Percentiles rank a stretch among this genome's conserved stretches.
phyloP scores from a whole-genome alignment of 164 flowering plant species.

The Litsea cubeba region DNA sequence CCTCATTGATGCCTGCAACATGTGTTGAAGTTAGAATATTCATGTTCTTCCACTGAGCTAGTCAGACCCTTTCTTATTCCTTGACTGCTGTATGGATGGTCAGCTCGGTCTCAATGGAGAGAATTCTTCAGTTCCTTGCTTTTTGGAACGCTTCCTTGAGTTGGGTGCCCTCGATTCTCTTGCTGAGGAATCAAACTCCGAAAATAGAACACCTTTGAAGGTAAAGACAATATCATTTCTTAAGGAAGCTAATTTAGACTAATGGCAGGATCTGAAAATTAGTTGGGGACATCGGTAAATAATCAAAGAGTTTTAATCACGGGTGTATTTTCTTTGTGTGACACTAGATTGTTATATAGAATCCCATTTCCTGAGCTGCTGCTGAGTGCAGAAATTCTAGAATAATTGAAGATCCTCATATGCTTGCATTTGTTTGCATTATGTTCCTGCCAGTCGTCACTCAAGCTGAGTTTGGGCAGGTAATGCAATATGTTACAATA shows the following conservation, averaged over 20 bases:
- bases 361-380: not conserved
- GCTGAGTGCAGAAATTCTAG: not conserved
- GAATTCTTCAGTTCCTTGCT: constrained; percentile 46
- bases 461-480: not conserved
- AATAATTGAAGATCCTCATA: not conserved
- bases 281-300: not conserved
- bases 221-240: constrained; percentile 24
- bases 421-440: not conserved
- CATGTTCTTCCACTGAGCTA: not conserved
- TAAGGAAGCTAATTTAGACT: not conserved
- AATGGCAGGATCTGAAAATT: not conserved
- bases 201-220: constrained; percentile 43
- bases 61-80: constrained; percentile 20
- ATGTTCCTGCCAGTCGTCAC: not conserved
- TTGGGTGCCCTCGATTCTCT: constrained; percentile 36
- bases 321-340: not conserved
- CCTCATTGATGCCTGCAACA: not conserved
- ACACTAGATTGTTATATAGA: not conserved
- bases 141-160: constrained; percentile 48
- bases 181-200: constrained; percentile 27
- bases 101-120: constrained; percentile 70
- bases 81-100: constrained; percentile 67
- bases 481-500: not conserved
- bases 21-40: not conserved
- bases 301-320: not conserved